These are phyloP conservation scores for Teratosphaeria viscida DNA, from an alignment of 2,329 filamentous ascomycete species.

Conservation along the genomic window DNA sequence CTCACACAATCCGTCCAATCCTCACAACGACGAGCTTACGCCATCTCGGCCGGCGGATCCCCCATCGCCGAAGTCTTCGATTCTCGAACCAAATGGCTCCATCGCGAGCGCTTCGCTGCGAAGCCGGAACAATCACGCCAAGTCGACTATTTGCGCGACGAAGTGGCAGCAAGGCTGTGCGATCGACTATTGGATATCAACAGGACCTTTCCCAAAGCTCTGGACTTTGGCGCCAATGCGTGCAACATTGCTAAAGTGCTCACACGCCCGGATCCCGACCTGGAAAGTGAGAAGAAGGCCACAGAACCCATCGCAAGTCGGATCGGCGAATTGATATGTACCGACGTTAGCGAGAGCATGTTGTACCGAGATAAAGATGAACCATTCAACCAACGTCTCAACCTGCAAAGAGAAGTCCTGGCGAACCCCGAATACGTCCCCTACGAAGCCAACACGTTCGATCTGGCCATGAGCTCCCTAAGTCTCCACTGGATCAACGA, in stretches of 20 bases:
- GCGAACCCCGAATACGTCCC: conserved; percentile 63
- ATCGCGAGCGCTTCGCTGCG: conserved; percentile 74
- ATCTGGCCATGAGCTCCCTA: conserved; percentile 79
- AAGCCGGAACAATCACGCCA: conserved; percentile 62
- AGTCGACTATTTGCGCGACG: conserved; percentile 87
- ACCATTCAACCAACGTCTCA: conserved; percentile 63
- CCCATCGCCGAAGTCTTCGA: conserved; percentile 89
- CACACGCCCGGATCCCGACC: conserved; percentile 50
- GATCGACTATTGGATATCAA: conserved; percentile 91
- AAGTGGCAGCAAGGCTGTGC: conserved; percentile 73
- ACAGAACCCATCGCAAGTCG: conserved; percentile 58
- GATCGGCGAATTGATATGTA: conserved; percentile 65
- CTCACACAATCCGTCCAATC: not conserved
- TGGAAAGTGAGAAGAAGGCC: conserved; percentile 50
- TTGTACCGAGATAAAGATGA: conserved; percentile 69
- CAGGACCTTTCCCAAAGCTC: conserved; percentile 68
- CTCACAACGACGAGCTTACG: conserved; percentile 41
- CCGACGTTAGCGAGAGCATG: conserved; percentile 67
- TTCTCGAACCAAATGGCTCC: conserved; percentile 72
- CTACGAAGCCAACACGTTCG: conserved; percentile 67
- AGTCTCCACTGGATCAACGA: conserved; percentile 98
- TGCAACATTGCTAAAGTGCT: conserved; percentile 86
- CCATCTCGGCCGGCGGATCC: conserved; percentile 64
- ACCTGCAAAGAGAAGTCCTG: conserved; percentile 66
- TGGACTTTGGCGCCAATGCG: conserved; percentile 90